A percentile compares a stretch with the other conserved stretches of the same genome.
Conservation (phyloP, 192 early-diverging fungal genomes). For the Linnemannia exigua region DNA sequence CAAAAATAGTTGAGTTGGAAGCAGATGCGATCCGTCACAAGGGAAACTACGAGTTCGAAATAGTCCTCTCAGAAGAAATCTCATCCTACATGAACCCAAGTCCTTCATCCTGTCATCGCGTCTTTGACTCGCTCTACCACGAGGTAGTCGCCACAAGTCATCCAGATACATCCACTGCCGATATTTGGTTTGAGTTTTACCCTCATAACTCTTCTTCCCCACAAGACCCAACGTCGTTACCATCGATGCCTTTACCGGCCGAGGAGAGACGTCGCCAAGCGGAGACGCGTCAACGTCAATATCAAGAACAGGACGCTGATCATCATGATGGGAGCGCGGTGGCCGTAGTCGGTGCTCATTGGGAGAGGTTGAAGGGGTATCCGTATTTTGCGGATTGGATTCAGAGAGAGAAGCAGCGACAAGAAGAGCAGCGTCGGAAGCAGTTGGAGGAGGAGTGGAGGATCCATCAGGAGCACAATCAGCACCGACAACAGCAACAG, state of each 20-base stretch:
- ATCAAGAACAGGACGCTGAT: background rate
- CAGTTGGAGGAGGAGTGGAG: slow-evolving; percentile 20
- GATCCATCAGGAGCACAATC: slow-evolving; percentile 4
- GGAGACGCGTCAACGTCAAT: background rate
- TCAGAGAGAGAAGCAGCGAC: slow-evolving; percentile 10
- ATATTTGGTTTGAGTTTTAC: slow-evolving; percentile 48
- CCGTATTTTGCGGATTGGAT: slow-evolving; percentile 22
- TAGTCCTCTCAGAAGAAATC: slow-evolving; percentile 25
- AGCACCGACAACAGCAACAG: background rate
- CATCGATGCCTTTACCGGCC: background rate
- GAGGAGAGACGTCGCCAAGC: no score
- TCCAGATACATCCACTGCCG: slow-evolving; percentile 13
- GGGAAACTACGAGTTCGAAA: slow-evolving; percentile 16
- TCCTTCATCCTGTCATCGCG: slow-evolving; percentile 11
- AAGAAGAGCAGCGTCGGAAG: slow-evolving; percentile 1
- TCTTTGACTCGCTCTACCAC: slow-evolving; percentile 36
- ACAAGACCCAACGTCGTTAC: background rate
- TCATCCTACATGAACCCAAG: slow-evolving; percentile 8
- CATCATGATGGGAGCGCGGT: background rate
- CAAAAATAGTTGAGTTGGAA: slow-evolving; percentile 24
- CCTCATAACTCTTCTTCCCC: background rate
- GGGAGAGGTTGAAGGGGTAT: background rate
- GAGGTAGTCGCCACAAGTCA: background rate
- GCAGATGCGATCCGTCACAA: slow-evolving; percentile 4
- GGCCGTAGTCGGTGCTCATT: slow-evolving; percentile 21